Conservation (phyloP, 768 basidiomycete genomes). For the Mycena leptocephala region DNA sequence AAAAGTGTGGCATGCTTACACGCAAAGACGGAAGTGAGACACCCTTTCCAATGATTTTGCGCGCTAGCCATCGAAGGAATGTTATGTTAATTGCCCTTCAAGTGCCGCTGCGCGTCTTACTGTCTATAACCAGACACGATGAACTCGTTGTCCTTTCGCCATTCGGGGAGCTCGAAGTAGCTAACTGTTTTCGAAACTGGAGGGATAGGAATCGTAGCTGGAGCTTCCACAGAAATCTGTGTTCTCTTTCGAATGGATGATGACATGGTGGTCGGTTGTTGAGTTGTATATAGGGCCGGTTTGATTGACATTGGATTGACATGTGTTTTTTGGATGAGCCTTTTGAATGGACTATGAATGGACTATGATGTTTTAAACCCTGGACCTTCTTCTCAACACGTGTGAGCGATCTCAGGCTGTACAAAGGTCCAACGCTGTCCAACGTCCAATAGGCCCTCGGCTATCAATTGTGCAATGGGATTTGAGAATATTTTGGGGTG, state of each 20-base stretch:
- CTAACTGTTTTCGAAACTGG: slow-evolving; percentile 48
- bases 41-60: slow-evolving; percentile 75
- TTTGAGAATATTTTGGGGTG: no score
- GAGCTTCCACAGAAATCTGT: background rate
- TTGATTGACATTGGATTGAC: background rate
- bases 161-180: slow-evolving; percentile 76
- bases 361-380: no score
- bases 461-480: no score
- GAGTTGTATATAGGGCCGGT: background rate
- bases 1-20: slow-evolving; percentile 75
- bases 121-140: slow-evolving; percentile 80
- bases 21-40: slow-evolving; percentile 74
- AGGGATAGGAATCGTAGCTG: background rate
- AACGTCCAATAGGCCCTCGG: no score
- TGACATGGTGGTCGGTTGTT: background rate
- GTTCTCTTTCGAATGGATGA: slow-evolving; percentile 4
- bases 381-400: no score
- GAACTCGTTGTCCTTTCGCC: slow-evolving; percentile 84
- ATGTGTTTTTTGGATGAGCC: background rate
- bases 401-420: no score
- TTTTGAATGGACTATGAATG: no score
- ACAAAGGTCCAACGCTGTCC: no score
- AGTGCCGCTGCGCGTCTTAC: slow-evolving; percentile 53
- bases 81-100: slow-evolving; percentile 4
- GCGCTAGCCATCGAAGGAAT: slow-evolving; percentile 56